Evolutionary conservation across 2,329 filamentous ascomycete genomes (phyloP).

Genomic region (Penicillium sp.): DNA sequence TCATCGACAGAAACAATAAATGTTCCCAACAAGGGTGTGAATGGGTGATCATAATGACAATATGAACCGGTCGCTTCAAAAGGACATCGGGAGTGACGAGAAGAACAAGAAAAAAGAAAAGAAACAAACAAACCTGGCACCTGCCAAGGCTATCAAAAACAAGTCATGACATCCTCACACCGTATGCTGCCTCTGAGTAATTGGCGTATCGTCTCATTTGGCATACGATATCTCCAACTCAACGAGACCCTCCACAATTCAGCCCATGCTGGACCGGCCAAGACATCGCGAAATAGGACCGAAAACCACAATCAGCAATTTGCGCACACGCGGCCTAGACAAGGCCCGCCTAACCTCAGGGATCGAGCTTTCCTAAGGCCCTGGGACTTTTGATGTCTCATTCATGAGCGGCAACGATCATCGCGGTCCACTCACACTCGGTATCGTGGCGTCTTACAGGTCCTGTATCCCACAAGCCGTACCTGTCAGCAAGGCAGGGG

Average conservation of each 20-base stretch:
- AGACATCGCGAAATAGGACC: constrained; percentile 1
- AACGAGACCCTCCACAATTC: constrained; percentile 11
- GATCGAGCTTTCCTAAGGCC: constrained; percentile 6
- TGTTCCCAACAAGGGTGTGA: constrained; percentile 4
- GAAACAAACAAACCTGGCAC: constrained; percentile 3
- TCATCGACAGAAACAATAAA: constrained; percentile 7
- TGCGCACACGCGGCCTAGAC: constrained; percentile 8
- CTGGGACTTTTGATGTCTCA: constrained; percentile 5
- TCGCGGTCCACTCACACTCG: constrained; percentile 17
- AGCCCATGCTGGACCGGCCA: constrained; percentile 6
- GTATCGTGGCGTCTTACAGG: constrained; percentile 26
- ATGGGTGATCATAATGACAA: constrained; percentile 23
- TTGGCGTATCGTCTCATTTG: constrained; percentile 5
- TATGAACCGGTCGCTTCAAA: constrained; percentile 23
- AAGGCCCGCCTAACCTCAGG: constrained; percentile 5
- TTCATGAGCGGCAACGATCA: constrained; percentile 19
- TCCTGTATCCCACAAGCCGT: constrained; percentile 18
- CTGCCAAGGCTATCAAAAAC: constrained; percentile 7
- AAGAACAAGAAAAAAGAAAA: constrained; percentile 6
- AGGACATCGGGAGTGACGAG: constrained; percentile 1
- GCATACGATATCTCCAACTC: constrained; percentile 14
- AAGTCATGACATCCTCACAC: constrained; percentile 1
- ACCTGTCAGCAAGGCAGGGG: constrained; percentile 25
- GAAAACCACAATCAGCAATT: constrained; percentile 18
- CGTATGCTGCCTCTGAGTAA: constrained; percentile 6